Evolutionary conservation across 352 stramenopile species (phyloP).

Genomic region (Plasmopara halstedii): DNA sequence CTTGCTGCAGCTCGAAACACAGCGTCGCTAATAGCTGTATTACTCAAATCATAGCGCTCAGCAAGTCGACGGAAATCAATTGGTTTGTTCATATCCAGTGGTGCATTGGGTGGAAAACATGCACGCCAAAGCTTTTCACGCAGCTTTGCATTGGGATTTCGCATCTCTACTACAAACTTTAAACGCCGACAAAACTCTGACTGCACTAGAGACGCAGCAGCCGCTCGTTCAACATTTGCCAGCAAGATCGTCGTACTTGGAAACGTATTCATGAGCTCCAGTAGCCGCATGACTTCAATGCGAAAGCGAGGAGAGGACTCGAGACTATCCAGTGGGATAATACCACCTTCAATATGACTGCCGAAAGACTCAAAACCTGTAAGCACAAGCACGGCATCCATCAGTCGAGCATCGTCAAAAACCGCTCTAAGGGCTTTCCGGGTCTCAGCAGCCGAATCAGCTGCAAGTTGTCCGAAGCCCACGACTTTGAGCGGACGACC

Average conservation of each 20-base stretch:
- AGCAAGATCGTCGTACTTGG: slow-evolving; percentile 76
- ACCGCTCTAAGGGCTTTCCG: slow-evolving; percentile 66
- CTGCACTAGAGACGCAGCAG: slow-evolving; percentile 36
- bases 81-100: slow-evolving; percentile 37
- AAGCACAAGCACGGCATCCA: slow-evolving; percentile 81
- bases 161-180: slow-evolving; percentile 85
- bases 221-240: slow-evolving; percentile 50
- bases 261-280: slow-evolving; percentile 75
- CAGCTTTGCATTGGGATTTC: slow-evolving; percentile 60
- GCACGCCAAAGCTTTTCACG: slow-evolving; percentile 64
- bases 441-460: slow-evolving; percentile 67
- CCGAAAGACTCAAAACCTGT: slow-evolving; percentile 85
- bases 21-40: slow-evolving; percentile 71
- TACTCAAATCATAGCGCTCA: slow-evolving; percentile 69
- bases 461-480: slow-evolving; percentile 66
- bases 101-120: slow-evolving; percentile 68
- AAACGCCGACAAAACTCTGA: slow-evolving; percentile 67
- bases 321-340: slow-evolving; percentile 43
- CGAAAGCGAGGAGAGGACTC: slow-evolving; percentile 63
- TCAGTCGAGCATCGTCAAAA: slow-evolving; percentile 82
- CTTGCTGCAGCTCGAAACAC: slow-evolving; percentile 75
- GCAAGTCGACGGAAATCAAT: slow-evolving; percentile 66
- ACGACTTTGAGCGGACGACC: slow-evolving; percentile 77
- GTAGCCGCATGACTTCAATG: slow-evolving; percentile 63
- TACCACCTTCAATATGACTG: slow-evolving; percentile 53